These are phyloP conservation scores for Eutypella sp. DNA, from an alignment of 2,329 filamentous ascomycete species.

Conservation along the genomic window DNA sequence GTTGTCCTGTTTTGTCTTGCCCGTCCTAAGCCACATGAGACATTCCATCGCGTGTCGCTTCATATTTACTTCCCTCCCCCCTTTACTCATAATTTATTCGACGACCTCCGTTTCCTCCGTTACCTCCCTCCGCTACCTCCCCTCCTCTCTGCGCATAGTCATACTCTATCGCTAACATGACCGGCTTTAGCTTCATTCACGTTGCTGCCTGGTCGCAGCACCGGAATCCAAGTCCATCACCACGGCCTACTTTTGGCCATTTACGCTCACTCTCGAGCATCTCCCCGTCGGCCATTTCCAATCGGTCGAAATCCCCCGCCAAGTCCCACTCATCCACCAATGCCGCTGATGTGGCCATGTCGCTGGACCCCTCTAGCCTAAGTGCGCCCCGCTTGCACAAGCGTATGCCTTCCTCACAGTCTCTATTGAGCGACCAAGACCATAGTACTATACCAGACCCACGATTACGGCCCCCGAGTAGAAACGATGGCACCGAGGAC, in stretches of 20 bases:
- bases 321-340: constrained; percentile 25
- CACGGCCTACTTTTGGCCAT: constrained; percentile 40
- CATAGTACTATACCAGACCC: constrained; percentile 68
- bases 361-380: constrained; percentile 26
- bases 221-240: constrained; percentile 27
- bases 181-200: constrained; percentile 44
- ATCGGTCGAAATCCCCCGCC: constrained; percentile 33
- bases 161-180: constrained; percentile 15
- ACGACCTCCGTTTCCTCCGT: not conserved
- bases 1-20: not conserved
- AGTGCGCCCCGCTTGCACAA: constrained; percentile 27
- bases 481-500: constrained; percentile 28
- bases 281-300: constrained; percentile 36
- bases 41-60: not conserved
- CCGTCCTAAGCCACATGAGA: not conserved
- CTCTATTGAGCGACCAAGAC: constrained; percentile 50
- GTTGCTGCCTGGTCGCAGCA: constrained; percentile 50
- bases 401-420: constrained; percentile 31
- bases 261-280: constrained; percentile 50
- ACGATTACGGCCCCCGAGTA: constrained; percentile 47
- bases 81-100: not conserved
- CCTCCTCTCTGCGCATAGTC: not conserved
- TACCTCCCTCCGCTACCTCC: not conserved
- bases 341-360: constrained; percentile 20
- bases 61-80: not conserved